These are phyloP conservation scores for Nemania diffusa DNA, from an alignment of 2,329 filamentous ascomycete genomes.

Conservation along the genomic window DNA sequence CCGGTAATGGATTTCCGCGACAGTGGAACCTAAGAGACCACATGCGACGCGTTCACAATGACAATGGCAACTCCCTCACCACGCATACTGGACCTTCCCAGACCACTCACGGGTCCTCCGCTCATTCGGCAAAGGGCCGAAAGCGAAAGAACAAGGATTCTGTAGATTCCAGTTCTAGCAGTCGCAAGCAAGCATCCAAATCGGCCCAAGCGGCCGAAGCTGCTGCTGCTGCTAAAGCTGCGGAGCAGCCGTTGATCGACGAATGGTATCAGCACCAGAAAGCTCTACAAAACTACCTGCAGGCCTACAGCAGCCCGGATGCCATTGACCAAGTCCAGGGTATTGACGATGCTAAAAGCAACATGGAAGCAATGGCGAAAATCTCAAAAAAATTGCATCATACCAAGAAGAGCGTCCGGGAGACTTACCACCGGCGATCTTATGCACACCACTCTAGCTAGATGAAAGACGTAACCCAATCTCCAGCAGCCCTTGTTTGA, in stretches of 20 bases:
- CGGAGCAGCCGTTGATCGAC: conserved; percentile 58
- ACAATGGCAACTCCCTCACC: conserved; percentile 56
- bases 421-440: conserved; percentile 49
- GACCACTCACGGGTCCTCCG: conserved; percentile 48
- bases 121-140: conserved; percentile 59
- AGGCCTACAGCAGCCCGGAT: conserved; percentile 60
- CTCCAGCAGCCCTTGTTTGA: neutral
- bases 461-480: conserved; percentile 47
- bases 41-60: conserved; percentile 93
- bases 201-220: conserved; percentile 49
- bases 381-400: conserved; percentile 56
- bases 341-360: conserved; percentile 62
- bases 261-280: conserved; percentile 72
- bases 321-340: conserved; percentile 65
- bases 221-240: conserved; percentile 49
- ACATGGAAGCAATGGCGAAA: conserved; percentile 63
- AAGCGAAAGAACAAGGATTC: conserved; percentile 67
- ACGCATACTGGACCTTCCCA: conserved; percentile 54
- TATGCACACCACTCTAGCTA: conserved; percentile 53
- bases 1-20: conserved; percentile 90
- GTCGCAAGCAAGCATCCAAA: conserved; percentile 63
- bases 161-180: conserved; percentile 52
- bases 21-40: conserved; percentile 97
- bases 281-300: conserved; percentile 69
- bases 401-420: conserved; percentile 49